Base-by-base conservation (phyloP, 345 rosid species). In the Eucalyptus polybractea region DNA sequence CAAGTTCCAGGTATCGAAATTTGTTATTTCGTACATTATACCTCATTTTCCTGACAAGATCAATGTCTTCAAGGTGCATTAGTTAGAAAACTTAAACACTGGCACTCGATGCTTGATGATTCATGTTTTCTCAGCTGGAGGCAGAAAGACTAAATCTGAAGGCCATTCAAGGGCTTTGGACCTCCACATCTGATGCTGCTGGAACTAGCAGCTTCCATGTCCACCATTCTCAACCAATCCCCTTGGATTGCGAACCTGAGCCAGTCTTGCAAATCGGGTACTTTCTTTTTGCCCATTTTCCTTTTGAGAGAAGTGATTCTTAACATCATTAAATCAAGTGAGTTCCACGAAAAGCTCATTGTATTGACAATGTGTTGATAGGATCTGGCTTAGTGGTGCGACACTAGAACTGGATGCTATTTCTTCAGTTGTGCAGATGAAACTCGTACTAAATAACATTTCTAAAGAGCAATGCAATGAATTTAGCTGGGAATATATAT, bases 201-300 rank as follows among this genome's bases (percentile, higher is more conserved):
- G 95, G 91, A 90, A 93, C 80, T 81, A 90, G 91, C 86, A 92
- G 49, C 93, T 95, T 93, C 86, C 89, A 90, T 87, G 47, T 91
- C 90, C 97, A 94, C 89, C 91, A 93, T 89, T 89, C 96, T 89
- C 95, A 95, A 58, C 88, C 90, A 37, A 86, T 88, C 53, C 90
- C 92, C 51, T 56, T 95, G 93, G 95, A 96, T 80, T 94, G 95
- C 86, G 95, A 94, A 50, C 93, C 94, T 2, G 95, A 94, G 69
- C 98, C 98, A 9, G 92, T 95, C 90, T 89, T 97, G 89, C 96
- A 96, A 62, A 96, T 97, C 37, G 99, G 98, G 99, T 96, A 93
- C 12, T 21, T 76, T 40, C n/a, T 29, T 5, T 45, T 21, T 25
- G 15, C 80, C 47, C 40, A 42, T 25, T 29, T 49, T 31, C 37